phyloP scores from a whole-genome alignment of 495 filamentous ascomycete genomes.

The Cladorrhinum samala region DNA sequence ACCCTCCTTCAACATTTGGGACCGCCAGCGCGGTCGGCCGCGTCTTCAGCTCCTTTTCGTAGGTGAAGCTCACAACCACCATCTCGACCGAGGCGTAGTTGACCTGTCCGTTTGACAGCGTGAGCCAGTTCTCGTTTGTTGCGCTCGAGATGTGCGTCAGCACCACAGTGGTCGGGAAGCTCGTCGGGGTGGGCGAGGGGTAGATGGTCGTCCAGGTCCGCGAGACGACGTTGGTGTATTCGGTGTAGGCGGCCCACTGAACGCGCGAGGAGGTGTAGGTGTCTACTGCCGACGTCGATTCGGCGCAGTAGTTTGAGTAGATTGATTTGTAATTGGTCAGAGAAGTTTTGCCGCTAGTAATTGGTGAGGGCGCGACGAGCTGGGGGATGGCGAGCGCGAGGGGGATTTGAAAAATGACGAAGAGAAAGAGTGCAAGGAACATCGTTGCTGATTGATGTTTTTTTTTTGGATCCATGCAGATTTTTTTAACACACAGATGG shows the following conservation, averaged over 20 bases:
- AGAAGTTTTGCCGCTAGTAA: background rate
- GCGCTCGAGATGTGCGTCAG: background rate
- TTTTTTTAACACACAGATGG: too few relatives aligned
- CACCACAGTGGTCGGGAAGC: background rate
- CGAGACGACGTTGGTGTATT: background rate
- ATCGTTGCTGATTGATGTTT: too few relatives aligned
- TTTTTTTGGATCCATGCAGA: too few relatives aligned
- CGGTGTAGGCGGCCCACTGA: background rate
- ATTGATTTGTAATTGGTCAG: background rate
- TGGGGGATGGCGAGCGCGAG: background rate
- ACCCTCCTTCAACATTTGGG: too few relatives aligned
- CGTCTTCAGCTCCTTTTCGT: background rate
- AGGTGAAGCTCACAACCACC: background rate
- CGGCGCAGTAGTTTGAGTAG: background rate
- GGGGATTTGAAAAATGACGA: too few relatives aligned
- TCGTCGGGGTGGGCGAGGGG: background rate
- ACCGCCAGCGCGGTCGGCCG: background rate
- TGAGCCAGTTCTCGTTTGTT: background rate
- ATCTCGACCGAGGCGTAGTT: background rate
- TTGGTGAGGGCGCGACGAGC: background rate
- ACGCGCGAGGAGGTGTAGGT: background rate
- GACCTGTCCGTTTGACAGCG: background rate
- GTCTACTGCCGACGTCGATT: background rate
- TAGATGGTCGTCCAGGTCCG: background rate
- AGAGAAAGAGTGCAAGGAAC: too few relatives aligned